These are phyloP conservation scores for Amaranthus tricolor DNA, from an alignment of 179 eudicot genomes.

Conservation along the genomic window DNA sequence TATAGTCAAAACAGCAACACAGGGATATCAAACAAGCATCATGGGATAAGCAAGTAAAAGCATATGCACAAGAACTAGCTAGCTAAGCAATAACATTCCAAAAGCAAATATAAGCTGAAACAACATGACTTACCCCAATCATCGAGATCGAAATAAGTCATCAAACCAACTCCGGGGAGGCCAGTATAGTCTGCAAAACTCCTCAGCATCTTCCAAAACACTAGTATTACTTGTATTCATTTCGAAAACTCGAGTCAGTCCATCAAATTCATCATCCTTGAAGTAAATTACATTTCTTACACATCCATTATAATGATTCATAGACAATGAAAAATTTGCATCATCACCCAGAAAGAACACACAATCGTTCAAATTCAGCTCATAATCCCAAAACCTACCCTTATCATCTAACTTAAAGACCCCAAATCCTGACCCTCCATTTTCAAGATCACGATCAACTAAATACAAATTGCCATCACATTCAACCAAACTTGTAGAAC, in stretches of 20 bases:
- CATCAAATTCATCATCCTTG: background rate
- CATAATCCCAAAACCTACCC: constrained; percentile 29
- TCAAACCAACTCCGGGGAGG: constrained; percentile 20
- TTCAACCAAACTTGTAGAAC: constrained; percentile 10
- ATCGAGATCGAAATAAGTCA: background rate
- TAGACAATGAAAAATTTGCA: constrained; percentile 16
- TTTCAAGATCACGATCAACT: background rate
- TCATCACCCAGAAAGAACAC: constrained; percentile 18
- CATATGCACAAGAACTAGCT: background rate
- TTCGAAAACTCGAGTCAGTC: constrained; percentile 12
- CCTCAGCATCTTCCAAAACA: background rate
- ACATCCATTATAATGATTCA: constrained; percentile 3
- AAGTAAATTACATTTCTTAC: constrained; percentile 21
- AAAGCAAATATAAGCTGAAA: background rate
- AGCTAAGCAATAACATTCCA: background rate
- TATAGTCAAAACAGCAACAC: background rate
- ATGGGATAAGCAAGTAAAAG: background rate
- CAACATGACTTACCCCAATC: constrained; percentile 14
- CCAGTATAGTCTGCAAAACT: background rate
- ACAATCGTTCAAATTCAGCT: constrained; percentile 14
- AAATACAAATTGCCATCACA: constrained; percentile 20
- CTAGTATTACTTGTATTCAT: background rate
- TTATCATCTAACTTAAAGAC: constrained; percentile 32
- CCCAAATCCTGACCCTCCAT: background rate
- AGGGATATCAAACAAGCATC: background rate